Evolutionary conservation across 306 rosid species (phyloP), one percentile per base, ranked within the genome.

Genomic region (Casuarina glauca): DNA sequence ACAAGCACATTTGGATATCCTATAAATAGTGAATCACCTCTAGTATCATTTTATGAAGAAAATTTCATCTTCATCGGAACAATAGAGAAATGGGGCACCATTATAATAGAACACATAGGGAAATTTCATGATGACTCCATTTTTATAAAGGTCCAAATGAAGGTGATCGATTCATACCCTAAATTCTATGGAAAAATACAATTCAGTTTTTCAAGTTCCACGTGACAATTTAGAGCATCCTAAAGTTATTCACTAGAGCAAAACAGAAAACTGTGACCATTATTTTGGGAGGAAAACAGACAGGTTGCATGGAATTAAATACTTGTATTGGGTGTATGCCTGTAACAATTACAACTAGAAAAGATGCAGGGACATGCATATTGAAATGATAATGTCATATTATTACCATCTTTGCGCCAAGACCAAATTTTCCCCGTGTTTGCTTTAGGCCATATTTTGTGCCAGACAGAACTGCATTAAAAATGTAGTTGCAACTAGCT

Each of bases 401-500:
- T 7, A 68, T 49, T 92, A 94, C 98, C 98, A 94, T 94, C 90
- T 94, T 94, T 12, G 98, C 98, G 51, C 98, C 98, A 44, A 94
- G 97, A 79, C 98, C 98, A 83, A 92, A 94, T 89, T 94, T 94
- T 61, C 98, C 97, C 5, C 97, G 88, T 1, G 98, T 92, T 87
- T 94, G 98, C 93, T 88, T 90, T 86, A 92, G 84, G 85, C 97
- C 98, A 78, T 94, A 94, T 85, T 92, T 94, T 79, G 98, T 94
- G 79, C 98, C 98, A 74, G 98, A 94, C 19, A 94, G 83, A 83
- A 94, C 98, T 94, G 88, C 88, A 79, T 51, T 77, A 70, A 74
- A 45, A 48, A 82, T 63, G 76, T 63, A 81, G 41, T 64, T 74
- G 85, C 74, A 79, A 67, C 53, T 78, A 71, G 68, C 54, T 83